Conservation (phyloP, 257 asterid genomes). For the Ocimum tenuiflorum region DNA sequence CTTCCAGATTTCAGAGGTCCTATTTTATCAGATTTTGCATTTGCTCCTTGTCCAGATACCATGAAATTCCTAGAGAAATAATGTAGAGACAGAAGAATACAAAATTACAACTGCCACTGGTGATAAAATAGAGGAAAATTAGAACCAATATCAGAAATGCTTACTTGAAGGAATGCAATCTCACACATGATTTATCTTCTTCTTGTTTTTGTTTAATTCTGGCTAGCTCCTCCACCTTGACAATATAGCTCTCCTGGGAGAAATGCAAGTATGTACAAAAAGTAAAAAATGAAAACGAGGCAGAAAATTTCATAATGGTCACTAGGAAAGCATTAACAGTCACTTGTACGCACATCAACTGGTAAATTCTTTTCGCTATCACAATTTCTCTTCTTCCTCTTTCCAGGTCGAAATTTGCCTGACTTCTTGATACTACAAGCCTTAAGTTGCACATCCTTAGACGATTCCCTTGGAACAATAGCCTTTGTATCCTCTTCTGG, state of each 20-base stretch:
- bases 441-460: constrained; percentile 3
- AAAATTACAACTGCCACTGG: background rate
- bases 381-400: constrained; percentile 34
- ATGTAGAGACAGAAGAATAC: constrained; percentile 10
- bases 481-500: constrained; percentile 28
- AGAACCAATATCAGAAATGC: constrained; percentile 14
- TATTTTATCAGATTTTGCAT: constrained; percentile 34
- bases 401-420: constrained; percentile 22
- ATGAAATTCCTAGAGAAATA: constrained; percentile 48
- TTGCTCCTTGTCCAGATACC: constrained; percentile 29
- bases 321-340: background rate
- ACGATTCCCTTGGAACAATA: constrained; percentile 28
- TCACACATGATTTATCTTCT: constrained; percentile 58
- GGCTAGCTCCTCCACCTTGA: constrained; percentile 77
- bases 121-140: background rate
- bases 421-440: constrained; percentile 17
- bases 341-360: constrained; percentile 42
- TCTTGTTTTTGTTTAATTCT: constrained; percentile 71
- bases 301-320: background rate
- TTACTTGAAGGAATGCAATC: constrained; percentile 82
- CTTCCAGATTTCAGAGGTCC: constrained; percentile 52
- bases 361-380: constrained; percentile 21
- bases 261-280: constrained; percentile 9
- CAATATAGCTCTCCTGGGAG: constrained; percentile 59
- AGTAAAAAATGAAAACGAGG: background rate